A percentile compares a stretch with the other conserved stretches of the same genome.
These are phyloP conservation scores for Quercus glauca DNA, from an alignment of 306 rosid species.

Conservation along the genomic window DNA sequence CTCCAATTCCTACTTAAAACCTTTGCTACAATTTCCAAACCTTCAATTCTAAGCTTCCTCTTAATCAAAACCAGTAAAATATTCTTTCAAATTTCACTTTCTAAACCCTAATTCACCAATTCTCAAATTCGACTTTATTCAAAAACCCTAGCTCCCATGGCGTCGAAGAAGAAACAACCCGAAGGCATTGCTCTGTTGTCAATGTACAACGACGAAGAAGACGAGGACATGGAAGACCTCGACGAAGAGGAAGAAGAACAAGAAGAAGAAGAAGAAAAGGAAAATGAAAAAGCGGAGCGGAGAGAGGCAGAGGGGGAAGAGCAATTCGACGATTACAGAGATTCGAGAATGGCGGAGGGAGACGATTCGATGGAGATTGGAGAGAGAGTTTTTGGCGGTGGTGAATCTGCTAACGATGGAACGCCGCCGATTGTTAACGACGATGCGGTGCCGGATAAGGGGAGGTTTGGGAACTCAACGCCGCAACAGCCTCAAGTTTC, in stretches of 20 bases:
- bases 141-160: conserved; percentile 53
- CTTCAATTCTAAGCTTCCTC: not conserved
- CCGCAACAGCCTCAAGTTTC: conserved; percentile 39
- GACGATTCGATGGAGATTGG: conserved; percentile 35
- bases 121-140: not conserved
- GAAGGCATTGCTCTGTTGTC: conserved; percentile 79
- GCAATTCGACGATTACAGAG: conserved; percentile 17
- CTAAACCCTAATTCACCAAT: not conserved
- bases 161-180: conserved; percentile 64
- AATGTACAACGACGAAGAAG: conserved; percentile 70
- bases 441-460: conserved; percentile 37
- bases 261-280: conserved; percentile 39
- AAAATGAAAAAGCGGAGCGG: conserved; percentile 26
- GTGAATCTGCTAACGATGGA: conserved; percentile 38
- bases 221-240: conserved; percentile 42
- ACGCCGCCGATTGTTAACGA: conserved; percentile 23
- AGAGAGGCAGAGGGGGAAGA: conserved; percentile 9
- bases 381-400: conserved; percentile 22
- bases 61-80: not conserved
- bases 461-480: conserved; percentile 32
- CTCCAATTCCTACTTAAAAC: not conserved
- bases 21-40: not conserved
- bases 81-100: not conserved
- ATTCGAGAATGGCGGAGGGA: conserved; percentile 41
- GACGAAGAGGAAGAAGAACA: conserved; percentile 35